Evolutionary conservation across 768 basidiomycete species (phyloP).

Genomic region (Mrakia hoshinonis): DNA sequence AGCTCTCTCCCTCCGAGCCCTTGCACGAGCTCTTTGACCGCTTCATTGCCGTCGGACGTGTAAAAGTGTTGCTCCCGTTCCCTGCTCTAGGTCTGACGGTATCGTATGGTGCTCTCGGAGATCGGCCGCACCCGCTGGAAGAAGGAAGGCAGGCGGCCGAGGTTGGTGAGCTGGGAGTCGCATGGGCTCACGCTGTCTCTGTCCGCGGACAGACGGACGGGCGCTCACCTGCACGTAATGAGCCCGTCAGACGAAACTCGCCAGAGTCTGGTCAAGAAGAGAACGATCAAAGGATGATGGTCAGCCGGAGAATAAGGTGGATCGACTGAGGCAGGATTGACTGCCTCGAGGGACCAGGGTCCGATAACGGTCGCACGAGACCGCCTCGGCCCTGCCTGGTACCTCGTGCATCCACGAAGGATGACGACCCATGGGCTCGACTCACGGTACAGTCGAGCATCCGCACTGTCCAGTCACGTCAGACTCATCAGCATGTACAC

Average conservation of each 20-base stretch:
- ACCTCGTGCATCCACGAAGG: no score
- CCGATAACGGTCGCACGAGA: neutral
- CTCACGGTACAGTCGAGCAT: neutral
- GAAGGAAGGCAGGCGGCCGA: neutral
- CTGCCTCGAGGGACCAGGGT: neutral
- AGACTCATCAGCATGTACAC: neutral
- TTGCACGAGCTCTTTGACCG: neutral
- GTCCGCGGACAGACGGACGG: no score
- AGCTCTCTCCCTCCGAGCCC: neutral
- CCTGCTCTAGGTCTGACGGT: neutral
- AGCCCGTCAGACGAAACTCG: neutral
- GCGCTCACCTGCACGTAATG: neutral
- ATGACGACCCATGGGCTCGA: no score
- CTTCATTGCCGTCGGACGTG: neutral
- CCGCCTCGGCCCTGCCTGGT: neutral
- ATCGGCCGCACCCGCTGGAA: constrained; percentile 7
- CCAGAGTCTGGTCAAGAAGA: neutral
- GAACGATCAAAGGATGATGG: neutral
- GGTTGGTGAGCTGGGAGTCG: neutral
- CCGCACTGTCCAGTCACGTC: neutral
- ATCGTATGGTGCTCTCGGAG: constrained; percentile 5
- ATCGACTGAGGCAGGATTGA: neutral
- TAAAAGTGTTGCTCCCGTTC: neutral
- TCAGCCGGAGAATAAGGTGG: neutral
- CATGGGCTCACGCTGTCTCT: no score